phyloP scores from a whole-genome alignment of 106 monocot genomes.

The Posidonia australis region DNA sequence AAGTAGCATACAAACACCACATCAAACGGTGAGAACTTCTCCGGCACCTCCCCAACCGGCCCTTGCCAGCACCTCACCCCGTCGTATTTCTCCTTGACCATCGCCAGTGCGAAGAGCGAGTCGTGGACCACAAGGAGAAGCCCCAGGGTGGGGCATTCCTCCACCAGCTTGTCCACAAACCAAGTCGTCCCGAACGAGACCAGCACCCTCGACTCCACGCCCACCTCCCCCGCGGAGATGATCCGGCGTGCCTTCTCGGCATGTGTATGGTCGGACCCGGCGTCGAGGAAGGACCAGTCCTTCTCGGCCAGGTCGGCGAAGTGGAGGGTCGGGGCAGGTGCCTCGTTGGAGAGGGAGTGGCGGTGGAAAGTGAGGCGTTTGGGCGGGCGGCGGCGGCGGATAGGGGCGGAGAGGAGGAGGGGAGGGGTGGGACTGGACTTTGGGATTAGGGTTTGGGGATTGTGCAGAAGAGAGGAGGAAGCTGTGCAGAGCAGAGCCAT shows the following conservation, averaged over 20 bases:
- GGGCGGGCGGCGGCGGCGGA: background rate
- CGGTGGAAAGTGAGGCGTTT: background rate
- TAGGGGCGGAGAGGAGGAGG: background rate
- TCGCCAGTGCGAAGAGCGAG: conserved; percentile 43
- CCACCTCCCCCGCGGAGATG: conserved; percentile 20
- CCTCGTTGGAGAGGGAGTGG: background rate
- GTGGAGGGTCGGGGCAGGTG: conserved; percentile 11
- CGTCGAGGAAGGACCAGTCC: conserved; percentile 59
- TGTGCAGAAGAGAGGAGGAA: background rate
- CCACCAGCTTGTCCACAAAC: conserved; percentile 34
- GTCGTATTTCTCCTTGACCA: conserved; percentile 61
- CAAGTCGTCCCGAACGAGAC: conserved; percentile 20
- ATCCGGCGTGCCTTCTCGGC: conserved; percentile 10
- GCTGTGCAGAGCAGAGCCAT: conserved; percentile 3
- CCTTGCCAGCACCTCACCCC: conserved; percentile 85
- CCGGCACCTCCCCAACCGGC: conserved; percentile 42
- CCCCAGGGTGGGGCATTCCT: conserved; percentile 10
- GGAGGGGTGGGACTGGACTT: background rate
- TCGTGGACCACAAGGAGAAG: conserved; percentile 49
- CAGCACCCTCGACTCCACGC: conserved; percentile 26
- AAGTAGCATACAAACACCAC: conserved; percentile 76
- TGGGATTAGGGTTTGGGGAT: background rate
- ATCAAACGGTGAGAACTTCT: conserved; percentile 61
- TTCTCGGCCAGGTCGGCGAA: conserved; percentile 38
- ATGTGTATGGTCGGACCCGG: background rate